These are phyloP conservation scores for Ganoderma sinense DNA, from an alignment of 1,284 basidiomycete genomes.

Conservation along the genomic window DNA sequence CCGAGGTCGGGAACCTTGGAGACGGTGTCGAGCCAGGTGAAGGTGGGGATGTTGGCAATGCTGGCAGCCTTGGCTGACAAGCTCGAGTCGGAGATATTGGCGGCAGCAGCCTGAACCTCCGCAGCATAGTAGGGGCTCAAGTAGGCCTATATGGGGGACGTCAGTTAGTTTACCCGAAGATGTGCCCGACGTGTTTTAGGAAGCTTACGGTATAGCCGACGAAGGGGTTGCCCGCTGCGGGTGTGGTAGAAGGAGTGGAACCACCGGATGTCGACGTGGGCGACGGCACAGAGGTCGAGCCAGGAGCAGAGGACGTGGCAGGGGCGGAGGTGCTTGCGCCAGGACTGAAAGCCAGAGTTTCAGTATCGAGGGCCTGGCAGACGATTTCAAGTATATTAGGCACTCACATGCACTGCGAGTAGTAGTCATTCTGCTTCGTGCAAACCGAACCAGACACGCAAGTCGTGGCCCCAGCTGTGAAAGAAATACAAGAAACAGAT, in stretches of 20 bases:
- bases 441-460: constrained; percentile 50
- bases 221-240: constrained; percentile 61
- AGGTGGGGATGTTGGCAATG: constrained; percentile 63
- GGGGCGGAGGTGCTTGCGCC: constrained; percentile 2
- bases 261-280: constrained; percentile 35
- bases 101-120: constrained; percentile 60
- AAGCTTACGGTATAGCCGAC: constrained; percentile 50
- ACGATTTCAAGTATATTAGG: background rate
- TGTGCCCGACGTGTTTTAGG: background rate
- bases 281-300: constrained; percentile 20
- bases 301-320: background rate
- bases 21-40: constrained; percentile 66
- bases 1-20: constrained; percentile 59
- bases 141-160: constrained; percentile 46
- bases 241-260: constrained; percentile 36
- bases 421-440: constrained; percentile 54
- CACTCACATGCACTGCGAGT: constrained; percentile 64
- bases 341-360: constrained; percentile 8
- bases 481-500: background rate
- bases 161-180: background rate
- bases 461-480: constrained; percentile 55
- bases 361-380: constrained; percentile 1
- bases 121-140: constrained; percentile 60
- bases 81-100: constrained; percentile 54
- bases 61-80: constrained; percentile 55